Evolutionary conservation across 352 stramenopile genomes (phyloP).

Genomic region (Elongisporangium undulatum): DNA sequence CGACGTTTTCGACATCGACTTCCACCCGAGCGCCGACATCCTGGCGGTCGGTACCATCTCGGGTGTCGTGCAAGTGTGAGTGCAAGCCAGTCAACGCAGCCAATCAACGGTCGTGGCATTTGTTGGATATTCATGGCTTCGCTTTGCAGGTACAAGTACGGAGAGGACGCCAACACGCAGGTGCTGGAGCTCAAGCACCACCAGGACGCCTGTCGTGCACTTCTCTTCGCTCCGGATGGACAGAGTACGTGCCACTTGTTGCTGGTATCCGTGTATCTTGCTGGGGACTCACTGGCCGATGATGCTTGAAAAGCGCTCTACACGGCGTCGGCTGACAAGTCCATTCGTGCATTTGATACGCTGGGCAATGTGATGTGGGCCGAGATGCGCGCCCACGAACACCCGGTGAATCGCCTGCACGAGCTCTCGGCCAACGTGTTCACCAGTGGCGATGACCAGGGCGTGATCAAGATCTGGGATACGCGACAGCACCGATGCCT

Average conservation of each 20-base stretch:
- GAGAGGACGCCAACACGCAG: slow-evolving; percentile 60
- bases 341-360: slow-evolving; percentile 79
- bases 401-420: slow-evolving; percentile 73
- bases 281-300: slow-evolving; percentile 3
- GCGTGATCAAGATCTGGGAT: slow-evolving; percentile 87
- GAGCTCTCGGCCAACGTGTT: slow-evolving; percentile 69
- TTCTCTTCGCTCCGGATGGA: slow-evolving; percentile 74
- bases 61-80: slow-evolving; percentile 80
- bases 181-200: slow-evolving; percentile 75
- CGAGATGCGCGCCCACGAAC: slow-evolving; percentile 75
- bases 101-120: slow-evolving; percentile 1
- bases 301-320: slow-evolving; percentile 47
- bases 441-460: slow-evolving; percentile 75
- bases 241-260: slow-evolving; percentile 40
- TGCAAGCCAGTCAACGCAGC: neutral
- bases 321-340: slow-evolving; percentile 72
- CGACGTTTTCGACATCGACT: slow-evolving; percentile 86
- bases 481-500: slow-evolving; percentile 81
- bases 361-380: slow-evolving; percentile 74
- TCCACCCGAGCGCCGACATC: slow-evolving; percentile 69
- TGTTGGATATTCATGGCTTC: slow-evolving; percentile 3
- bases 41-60: slow-evolving; percentile 71
- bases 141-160: slow-evolving; percentile 69
- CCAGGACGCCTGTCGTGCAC: slow-evolving; percentile 57
- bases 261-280: neutral